These are phyloP conservation scores for Combretum micranthum DNA, from an alignment of 345 rosid species.

Conservation along the genomic window DNA sequence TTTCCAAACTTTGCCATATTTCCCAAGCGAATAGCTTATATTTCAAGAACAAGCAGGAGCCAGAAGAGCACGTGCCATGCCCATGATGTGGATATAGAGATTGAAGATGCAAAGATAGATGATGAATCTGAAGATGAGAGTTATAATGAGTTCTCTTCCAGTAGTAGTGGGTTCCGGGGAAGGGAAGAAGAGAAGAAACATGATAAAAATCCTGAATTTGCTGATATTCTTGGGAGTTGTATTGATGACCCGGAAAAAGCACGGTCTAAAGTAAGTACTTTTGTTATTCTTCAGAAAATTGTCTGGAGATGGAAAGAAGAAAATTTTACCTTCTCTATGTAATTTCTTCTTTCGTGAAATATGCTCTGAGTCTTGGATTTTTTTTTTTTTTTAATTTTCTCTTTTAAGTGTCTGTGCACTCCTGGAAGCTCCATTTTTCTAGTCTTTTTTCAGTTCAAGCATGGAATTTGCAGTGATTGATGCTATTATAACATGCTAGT, in stretches of 20 bases:
- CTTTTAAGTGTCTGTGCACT: no score
- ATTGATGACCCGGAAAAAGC: constrained; percentile 78
- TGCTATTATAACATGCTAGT: no score
- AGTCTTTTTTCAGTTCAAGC: no score
- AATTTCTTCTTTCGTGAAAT: no score
- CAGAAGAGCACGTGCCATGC: constrained; percentile 4
- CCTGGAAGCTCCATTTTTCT: no score
- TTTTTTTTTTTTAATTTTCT: no score
- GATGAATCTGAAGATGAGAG: constrained; percentile 13
- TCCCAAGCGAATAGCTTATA: not conserved
- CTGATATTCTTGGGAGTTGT: constrained; percentile 69
- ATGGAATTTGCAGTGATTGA: no score
- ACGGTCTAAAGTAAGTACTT: constrained; percentile 44
- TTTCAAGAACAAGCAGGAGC: constrained; percentile 13
- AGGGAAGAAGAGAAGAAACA: constrained; percentile 42
- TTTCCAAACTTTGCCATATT: constrained; percentile 13
- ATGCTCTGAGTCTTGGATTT: no score
- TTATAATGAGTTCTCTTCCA: constrained; percentile 16
- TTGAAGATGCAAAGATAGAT: constrained; percentile 4
- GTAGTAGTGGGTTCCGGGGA: constrained; percentile 24
- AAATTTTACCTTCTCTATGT: no score
- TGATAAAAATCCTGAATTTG: constrained; percentile 86
- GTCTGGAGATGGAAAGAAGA: no score
- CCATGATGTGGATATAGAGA: constrained; percentile 15
- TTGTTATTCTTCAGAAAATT: not conserved